These are phyloP conservation scores for Quillaja saponaria DNA, from an alignment of 306 rosid genomes.

Conservation along the genomic window DNA sequence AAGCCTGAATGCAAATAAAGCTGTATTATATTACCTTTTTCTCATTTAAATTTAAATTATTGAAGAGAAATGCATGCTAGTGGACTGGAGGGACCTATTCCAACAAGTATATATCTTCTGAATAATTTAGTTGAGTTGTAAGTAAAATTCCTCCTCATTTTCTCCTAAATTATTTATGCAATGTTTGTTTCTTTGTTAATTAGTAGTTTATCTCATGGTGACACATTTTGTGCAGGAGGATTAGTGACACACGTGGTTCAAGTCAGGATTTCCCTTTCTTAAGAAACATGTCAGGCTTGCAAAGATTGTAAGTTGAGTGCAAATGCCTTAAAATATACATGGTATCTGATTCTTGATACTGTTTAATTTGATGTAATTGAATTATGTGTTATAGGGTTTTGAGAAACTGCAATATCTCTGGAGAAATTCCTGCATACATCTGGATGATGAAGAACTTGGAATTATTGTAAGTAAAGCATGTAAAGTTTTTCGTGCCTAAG, in stretches of 20 bases:
- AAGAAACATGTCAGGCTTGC: conserved; percentile 40
- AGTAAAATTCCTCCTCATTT: conserved; percentile 38
- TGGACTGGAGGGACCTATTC: conserved; percentile 90
- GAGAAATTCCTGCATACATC: conserved; percentile 68
- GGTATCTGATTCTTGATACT: conserved; percentile 15
- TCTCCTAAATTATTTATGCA: background rate
- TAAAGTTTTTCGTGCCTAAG: conserved; percentile 2
- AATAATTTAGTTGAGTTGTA: conserved; percentile 55
- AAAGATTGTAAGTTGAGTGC: conserved; percentile 58
- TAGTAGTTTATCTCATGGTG: conserved; percentile 22
- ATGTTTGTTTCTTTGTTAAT: conserved; percentile 7
- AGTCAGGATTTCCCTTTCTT: conserved; percentile 68
- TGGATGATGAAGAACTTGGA: conserved; percentile 51
- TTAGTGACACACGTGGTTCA: conserved; percentile 71
- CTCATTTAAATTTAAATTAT: conserved; percentile 27
- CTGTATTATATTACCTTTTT: conserved; percentile 10
- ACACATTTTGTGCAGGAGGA: conserved; percentile 50
- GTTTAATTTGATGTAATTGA: conserved; percentile 38
- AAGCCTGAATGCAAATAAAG: background rate
- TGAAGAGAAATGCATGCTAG: conserved; percentile 81
- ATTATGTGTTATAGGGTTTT: conserved; percentile 53
- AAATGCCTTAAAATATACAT: conserved; percentile 4
- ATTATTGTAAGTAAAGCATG: conserved; percentile 60
- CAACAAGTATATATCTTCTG: conserved; percentile 62
- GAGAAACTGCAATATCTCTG: conserved; percentile 79